Percentiles rank a stretch among this genome's conserved stretches.
phyloP scores from a whole-genome alignment of 2,329 filamentous ascomycete genomes.

The Colletotrichum sp. region DNA sequence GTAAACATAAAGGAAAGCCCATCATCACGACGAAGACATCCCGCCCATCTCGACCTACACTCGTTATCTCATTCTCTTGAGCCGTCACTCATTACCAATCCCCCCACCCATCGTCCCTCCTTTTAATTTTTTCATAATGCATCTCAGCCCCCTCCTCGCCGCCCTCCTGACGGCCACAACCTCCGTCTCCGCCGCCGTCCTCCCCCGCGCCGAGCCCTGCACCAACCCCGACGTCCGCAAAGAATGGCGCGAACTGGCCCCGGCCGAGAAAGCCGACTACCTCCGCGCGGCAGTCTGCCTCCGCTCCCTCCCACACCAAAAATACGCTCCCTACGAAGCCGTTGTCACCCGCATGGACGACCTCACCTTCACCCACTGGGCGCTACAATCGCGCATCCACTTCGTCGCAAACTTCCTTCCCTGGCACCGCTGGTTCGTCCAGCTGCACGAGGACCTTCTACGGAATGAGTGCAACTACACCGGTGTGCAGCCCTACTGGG shows the following conservation, averaged over 20 bases:
- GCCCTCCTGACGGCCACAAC: neutral
- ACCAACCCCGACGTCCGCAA: conserved; percentile 12
- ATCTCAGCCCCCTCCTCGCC: neutral
- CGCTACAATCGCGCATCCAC: conserved; percentile 22
- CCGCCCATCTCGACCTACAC: rapidly evolving
- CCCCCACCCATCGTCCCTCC: neutral
- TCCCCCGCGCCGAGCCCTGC: neutral
- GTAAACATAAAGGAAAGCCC: neutral
- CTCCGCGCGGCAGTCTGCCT: conserved; percentile 23
- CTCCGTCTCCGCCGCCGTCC: neutral
- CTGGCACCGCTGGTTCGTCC: conserved; percentile 37
- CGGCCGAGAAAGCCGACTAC: conserved; percentile 22
- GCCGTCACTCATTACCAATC: no score
- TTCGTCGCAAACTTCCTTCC: conserved; percentile 36
- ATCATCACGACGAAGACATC: neutral
- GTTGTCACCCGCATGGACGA: conserved; percentile 24
- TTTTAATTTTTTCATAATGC: rapidly evolving
- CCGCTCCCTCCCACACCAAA: conserved; percentile 11
- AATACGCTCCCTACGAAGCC: conserved; percentile 16
- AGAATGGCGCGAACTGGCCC: conserved; percentile 24
- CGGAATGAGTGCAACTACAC: conserved; percentile 33
- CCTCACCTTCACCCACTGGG: conserved; percentile 21
- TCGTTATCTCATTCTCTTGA: no score
- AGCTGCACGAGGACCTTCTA: conserved; percentile 33
- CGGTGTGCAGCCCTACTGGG: conserved; percentile 37